Conservation (phyloP, 169 alveolate genomes). For the Miamiensis avidus region DNA sequence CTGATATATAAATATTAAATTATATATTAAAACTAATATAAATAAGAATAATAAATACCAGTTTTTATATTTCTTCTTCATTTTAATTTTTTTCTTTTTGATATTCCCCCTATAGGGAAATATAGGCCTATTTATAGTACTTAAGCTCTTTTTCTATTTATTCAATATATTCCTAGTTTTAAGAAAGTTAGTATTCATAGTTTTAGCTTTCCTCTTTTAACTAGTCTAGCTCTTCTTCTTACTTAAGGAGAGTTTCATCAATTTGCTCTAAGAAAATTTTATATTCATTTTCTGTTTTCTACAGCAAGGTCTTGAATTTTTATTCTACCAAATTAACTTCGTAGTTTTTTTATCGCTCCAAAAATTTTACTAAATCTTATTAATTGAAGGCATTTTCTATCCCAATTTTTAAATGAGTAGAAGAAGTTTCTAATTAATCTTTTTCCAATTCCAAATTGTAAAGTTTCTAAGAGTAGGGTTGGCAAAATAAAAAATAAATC, state of each 20-base stretch:
- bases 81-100: conserved; percentile 1
- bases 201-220: conserved; percentile 27
- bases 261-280: conserved; percentile 42
- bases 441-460: conserved; percentile 23
- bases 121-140: not conserved
- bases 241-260: conserved; percentile 36
- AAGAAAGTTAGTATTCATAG: not conserved
- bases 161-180: conserved; percentile 2
- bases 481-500: too few relatives aligned
- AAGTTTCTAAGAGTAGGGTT: too few relatives aligned
- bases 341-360: not conserved
- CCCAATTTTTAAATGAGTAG: conserved; percentile 2
- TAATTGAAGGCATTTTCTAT: conserved; percentile 4
- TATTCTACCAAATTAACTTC: conserved; percentile 4
- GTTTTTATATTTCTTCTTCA: not conserved
- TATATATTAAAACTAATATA: not conserved
- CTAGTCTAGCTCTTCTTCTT: conserved; percentile 48
- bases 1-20: too few relatives aligned
- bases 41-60: not conserved
- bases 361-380: not conserved
- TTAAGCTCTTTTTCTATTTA: conserved; percentile 1
- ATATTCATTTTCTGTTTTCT: conserved; percentile 37
- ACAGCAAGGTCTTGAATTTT: not conserved
- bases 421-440: conserved; percentile 3
- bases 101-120: not conserved